Evolutionary conservation across 2,329 filamentous ascomycete species (phyloP).

Genomic region (Xylariaceae sp.): DNA sequence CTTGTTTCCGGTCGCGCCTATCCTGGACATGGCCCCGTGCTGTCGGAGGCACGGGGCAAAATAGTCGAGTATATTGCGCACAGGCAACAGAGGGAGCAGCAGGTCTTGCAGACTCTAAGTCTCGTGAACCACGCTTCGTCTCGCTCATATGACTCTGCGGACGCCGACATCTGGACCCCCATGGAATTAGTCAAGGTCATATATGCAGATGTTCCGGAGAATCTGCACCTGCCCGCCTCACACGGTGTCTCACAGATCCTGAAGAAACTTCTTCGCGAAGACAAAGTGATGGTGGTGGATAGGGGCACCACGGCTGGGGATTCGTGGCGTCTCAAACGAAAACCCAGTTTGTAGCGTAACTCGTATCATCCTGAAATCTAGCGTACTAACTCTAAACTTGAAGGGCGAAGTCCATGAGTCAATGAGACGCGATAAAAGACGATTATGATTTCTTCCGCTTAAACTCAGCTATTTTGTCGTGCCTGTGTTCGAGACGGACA

Average conservation of each 20-base stretch:
- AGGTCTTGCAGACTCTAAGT: slow-evolving; percentile 64
- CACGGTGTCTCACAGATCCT: slow-evolving; percentile 75
- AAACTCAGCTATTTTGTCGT: too few species aligned
- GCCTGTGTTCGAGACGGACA: too few species aligned
- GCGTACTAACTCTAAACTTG: too few species aligned
- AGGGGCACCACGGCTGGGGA: slow-evolving; percentile 25
- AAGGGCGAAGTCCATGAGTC: too few species aligned
- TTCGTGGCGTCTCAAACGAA: slow-evolving; percentile 41
- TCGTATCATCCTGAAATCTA: too few species aligned
- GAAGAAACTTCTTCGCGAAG: slow-evolving; percentile 72
- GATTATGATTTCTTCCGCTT: too few species aligned
- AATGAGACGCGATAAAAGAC: too few species aligned
- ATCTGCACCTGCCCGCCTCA: slow-evolving; percentile 71
- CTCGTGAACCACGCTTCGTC: slow-evolving; percentile 31
- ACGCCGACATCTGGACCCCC: slow-evolving; percentile 54
- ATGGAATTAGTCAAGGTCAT: slow-evolving; percentile 86
- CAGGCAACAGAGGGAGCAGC: slow-evolving; percentile 71
- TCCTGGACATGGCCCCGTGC: slow-evolving; percentile 79
- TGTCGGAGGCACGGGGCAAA: slow-evolving; percentile 67
- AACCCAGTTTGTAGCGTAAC: slow-evolving; percentile 36
- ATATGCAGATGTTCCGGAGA: slow-evolving; percentile 74
- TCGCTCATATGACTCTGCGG: slow-evolving; percentile 8
- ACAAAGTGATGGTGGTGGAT: slow-evolving; percentile 45
- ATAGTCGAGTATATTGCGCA: slow-evolving; percentile 82
- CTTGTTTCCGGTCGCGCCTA: slow-evolving; percentile 69